phyloP scores from a whole-genome alignment of 345 rosid genomes.

The Citrus cavaleriei region DNA sequence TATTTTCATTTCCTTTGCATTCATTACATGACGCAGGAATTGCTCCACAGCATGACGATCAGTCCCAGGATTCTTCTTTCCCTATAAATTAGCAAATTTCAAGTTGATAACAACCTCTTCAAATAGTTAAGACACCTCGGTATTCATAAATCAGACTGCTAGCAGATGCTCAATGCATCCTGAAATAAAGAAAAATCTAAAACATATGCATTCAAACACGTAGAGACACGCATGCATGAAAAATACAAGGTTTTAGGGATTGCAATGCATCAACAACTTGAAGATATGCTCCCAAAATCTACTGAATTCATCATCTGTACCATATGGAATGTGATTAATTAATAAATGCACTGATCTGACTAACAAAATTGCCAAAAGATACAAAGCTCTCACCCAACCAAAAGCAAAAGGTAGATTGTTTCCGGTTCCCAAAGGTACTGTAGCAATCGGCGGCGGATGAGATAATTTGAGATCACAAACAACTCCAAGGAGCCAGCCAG shows the following conservation, averaged over 20 bases:
- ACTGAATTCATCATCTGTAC: background rate
- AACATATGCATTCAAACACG: background rate
- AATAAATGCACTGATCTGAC: background rate
- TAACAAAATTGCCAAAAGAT: background rate
- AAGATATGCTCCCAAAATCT: background rate
- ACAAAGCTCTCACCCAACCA: conserved; percentile 66
- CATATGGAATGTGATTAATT: background rate
- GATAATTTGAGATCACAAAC: conserved; percentile 82
- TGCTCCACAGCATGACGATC: conserved; percentile 53
- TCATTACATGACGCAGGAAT: conserved; percentile 54
- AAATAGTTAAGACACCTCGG: background rate
- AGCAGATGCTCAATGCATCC: background rate
- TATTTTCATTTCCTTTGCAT: conserved; percentile 85
- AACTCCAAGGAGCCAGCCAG: conserved; percentile 97
- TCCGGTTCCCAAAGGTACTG: conserved; percentile 96
- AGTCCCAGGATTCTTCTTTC: conserved; percentile 90
- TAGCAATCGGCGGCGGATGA: conserved; percentile 89
- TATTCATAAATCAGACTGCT: background rate
- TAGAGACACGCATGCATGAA: background rate
- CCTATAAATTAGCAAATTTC: conserved; percentile 45
- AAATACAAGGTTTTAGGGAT: background rate
- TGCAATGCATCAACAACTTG: background rate
- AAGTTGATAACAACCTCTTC: conserved; percentile 3
- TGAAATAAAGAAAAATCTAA: background rate
- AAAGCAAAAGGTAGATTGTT: conserved; percentile 93